Conservation (phyloP, 495 filamentous ascomycete genomes). For the Rostrohypoxylon terebratum region DNA sequence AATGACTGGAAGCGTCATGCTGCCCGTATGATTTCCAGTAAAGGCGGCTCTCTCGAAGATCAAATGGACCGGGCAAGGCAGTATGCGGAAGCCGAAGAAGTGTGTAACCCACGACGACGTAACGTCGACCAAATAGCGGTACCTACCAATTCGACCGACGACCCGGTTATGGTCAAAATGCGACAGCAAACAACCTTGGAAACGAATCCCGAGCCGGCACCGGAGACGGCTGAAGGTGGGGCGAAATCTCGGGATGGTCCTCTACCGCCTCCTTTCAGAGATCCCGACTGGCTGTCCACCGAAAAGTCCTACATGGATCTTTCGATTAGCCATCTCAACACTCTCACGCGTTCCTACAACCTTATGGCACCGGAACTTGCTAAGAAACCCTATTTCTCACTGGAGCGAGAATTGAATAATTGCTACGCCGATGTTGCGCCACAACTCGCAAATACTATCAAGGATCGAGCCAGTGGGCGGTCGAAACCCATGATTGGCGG, state of each 20-base stretch:
- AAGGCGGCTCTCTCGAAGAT: slow-evolving; percentile 79
- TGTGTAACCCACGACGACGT: slow-evolving; percentile 62
- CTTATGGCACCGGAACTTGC: slow-evolving; percentile 91
- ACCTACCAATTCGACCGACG: slow-evolving; percentile 60
- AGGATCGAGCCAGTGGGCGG: slow-evolving; percentile 70
- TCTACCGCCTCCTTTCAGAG: slow-evolving; percentile 68
- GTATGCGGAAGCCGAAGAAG: slow-evolving; percentile 79
- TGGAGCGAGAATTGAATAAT: slow-evolving; percentile 81
- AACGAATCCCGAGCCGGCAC: slow-evolving; percentile 30
- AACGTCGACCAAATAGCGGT: slow-evolving; percentile 62
- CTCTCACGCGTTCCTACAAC: slow-evolving; percentile 88
- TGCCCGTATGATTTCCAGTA: slow-evolving; percentile 79
- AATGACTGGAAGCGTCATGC: slow-evolving; percentile 91
- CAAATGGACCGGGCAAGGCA: slow-evolving; percentile 78
- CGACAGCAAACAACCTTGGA: slow-evolving; percentile 48
- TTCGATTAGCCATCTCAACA: slow-evolving; percentile 82
- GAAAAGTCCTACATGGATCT: slow-evolving; percentile 84
- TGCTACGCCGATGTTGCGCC: slow-evolving; percentile 92
- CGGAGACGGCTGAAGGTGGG: slow-evolving; percentile 24
- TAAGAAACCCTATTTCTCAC: slow-evolving; percentile 90
- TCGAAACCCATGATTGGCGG: slow-evolving; percentile 53
- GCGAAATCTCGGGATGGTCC: slow-evolving; percentile 37
- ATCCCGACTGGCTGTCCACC: slow-evolving; percentile 72
- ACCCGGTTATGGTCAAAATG: slow-evolving; percentile 61
- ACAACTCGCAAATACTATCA: slow-evolving; percentile 74